A percentile compares a stretch with the other conserved stretches of the same genome.
Evolutionary conservation across 768 basidiomycete species (phyloP).

Genomic region (Mrakia frigida): DNA sequence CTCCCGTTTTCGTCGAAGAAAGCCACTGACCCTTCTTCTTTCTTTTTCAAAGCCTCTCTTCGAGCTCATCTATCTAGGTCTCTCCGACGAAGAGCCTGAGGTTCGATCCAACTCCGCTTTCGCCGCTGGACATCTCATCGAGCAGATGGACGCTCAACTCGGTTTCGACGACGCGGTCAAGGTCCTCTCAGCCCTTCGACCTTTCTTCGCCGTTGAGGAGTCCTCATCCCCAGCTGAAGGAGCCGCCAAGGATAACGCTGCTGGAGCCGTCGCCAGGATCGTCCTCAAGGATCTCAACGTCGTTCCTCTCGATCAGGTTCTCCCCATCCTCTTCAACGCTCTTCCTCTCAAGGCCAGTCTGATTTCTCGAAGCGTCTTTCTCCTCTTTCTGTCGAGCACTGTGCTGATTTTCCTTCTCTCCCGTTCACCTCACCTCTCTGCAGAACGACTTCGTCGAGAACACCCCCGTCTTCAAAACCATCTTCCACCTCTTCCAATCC

Average conservation of each 20-base stretch:
- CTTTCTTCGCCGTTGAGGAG: constrained; percentile 65
- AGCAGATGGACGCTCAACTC: constrained; percentile 59
- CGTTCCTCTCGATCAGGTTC: constrained; percentile 85
- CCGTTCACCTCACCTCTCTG: too few species aligned
- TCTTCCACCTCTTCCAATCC: constrained; percentile 79
- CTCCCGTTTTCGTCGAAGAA: background rate
- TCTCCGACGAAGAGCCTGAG: constrained; percentile 77
- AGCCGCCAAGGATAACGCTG: constrained; percentile 95
- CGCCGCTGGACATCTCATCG: constrained; percentile 83
- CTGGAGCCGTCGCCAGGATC: constrained; percentile 83
- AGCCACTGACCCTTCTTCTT: background rate
- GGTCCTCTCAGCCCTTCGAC: constrained; percentile 71
- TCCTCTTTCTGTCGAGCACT: background rate
- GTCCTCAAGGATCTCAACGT: constrained; percentile 71
- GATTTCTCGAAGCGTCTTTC: background rate
- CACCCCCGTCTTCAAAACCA: constrained; percentile 74
- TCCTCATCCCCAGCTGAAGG: constrained; percentile 51
- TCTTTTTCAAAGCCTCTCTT: constrained; percentile 52
- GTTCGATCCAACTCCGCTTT: constrained; percentile 96
- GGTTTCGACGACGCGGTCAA: constrained; percentile 57
- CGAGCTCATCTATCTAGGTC: constrained; percentile 75
- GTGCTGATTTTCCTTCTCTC: background rate
- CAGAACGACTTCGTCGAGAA: constrained; percentile 82
- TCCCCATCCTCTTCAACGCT: constrained; percentile 72
- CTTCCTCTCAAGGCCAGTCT: constrained; percentile 61